These are phyloP conservation scores for Dactylorhiza incarnata DNA, from an alignment of 106 monocot genomes.

Conservation along the genomic window DNA sequence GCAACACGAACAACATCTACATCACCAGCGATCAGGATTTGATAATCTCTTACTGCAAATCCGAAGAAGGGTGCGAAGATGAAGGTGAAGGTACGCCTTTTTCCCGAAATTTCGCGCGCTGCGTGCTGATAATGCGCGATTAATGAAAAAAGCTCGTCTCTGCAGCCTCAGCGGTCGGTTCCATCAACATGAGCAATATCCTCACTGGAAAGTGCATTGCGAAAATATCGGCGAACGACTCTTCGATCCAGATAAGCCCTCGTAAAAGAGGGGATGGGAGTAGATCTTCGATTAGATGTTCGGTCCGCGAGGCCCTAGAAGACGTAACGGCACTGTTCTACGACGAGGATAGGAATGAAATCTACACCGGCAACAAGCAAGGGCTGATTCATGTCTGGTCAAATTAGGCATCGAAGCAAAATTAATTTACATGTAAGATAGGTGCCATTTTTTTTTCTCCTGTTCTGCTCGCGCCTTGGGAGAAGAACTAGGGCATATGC, in stretches of 20 bases:
- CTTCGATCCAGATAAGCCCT: conserved; percentile 22
- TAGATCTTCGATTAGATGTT: conserved; percentile 26
- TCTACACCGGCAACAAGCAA: conserved; percentile 70
- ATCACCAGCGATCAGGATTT: conserved; percentile 88
- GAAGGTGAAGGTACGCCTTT: conserved; percentile 29
- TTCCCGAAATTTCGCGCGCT: background rate
- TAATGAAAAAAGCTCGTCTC: background rate
- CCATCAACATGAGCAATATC: conserved; percentile 65
- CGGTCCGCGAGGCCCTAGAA: conserved; percentile 36
- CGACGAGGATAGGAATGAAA: conserved; percentile 76
- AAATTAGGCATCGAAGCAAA: conserved; percentile 24
- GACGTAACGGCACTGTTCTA: conserved; percentile 75
- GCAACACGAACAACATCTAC: conserved; percentile 89
- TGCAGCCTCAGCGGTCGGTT: conserved; percentile 30
- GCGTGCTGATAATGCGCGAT: background rate
- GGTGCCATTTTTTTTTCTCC: background rate
- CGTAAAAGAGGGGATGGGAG: conserved; percentile 20
- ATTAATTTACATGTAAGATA: conserved; percentile 11
- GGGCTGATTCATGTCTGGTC: conserved; percentile 76
- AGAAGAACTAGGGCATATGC: conserved; percentile 2
- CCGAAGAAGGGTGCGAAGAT: conserved; percentile 53
- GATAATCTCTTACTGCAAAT: conserved; percentile 91
- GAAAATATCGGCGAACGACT: conserved; percentile 36
- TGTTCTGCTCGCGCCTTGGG: background rate
- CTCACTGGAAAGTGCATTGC: conserved; percentile 29